These are phyloP conservation scores for Xylariaceae sp. DNA, from an alignment of 2,329 filamentous ascomycete genomes.

Conservation along the genomic window DNA sequence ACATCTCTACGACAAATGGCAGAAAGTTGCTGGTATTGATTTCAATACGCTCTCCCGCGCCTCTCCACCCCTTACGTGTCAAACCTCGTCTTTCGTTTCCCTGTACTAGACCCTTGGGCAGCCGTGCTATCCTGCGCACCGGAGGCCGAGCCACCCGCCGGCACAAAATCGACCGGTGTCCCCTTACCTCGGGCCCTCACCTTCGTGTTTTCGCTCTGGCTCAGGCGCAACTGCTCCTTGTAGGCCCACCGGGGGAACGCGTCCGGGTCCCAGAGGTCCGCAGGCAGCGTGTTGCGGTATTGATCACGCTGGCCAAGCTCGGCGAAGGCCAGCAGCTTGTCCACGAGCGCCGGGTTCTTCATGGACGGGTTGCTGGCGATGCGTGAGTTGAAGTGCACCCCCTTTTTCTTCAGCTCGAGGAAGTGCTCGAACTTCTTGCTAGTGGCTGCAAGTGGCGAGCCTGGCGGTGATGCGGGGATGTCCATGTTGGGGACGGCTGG, in stretches of 20 bases:
- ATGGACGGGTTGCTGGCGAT: slow-evolving; percentile 70
- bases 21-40: neutral
- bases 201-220: slow-evolving; percentile 52
- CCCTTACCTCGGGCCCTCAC: slow-evolving; percentile 53
- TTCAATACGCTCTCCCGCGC: neutral
- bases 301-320: slow-evolving; percentile 59
- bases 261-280: slow-evolving; percentile 63
- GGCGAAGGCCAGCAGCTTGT: slow-evolving; percentile 75
- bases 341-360: slow-evolving; percentile 73
- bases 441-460: slow-evolving; percentile 57
- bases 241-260: slow-evolving; percentile 62
- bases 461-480: slow-evolving; percentile 76
- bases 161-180: slow-evolving; percentile 58
- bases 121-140: slow-evolving; percentile 25
- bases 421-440: slow-evolving; percentile 76
- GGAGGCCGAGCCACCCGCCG: slow-evolving; percentile 39
- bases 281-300: slow-evolving; percentile 67
- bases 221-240: slow-evolving; percentile 55
- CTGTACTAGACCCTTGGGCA: slow-evolving; percentile 12
- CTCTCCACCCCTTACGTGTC: slow-evolving; percentile 34
- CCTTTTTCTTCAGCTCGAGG: slow-evolving; percentile 76
- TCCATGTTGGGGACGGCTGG: slow-evolving; percentile 73
- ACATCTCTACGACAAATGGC: too few relatives aligned
- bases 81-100: slow-evolving; percentile 45
- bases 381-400: slow-evolving; percentile 79